Conservation (phyloP, 2,329 filamentous ascomycete species). For the Rosellinia necatrix region DNA sequence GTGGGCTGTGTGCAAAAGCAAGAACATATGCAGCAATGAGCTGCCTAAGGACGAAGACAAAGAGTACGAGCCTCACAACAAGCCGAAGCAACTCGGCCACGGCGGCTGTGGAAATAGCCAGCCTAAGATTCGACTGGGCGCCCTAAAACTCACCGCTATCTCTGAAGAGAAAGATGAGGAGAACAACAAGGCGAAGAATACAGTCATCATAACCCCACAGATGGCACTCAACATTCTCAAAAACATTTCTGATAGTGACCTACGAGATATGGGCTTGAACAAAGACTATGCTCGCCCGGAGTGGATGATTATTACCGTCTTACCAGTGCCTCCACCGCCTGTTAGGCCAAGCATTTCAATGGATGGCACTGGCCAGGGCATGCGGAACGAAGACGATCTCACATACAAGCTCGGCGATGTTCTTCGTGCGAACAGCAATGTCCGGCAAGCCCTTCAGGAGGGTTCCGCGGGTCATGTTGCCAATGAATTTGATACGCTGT, state of each 20-base stretch:
- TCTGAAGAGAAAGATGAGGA: slow-evolving; percentile 80
- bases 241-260: slow-evolving; percentile 79
- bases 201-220: slow-evolving; percentile 80
- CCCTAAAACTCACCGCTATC: slow-evolving; percentile 78
- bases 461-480: slow-evolving; percentile 91
- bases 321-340: slow-evolving; percentile 92
- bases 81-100: slow-evolving; percentile 65
- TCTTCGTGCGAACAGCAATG: slow-evolving; percentile 94
- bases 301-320: slow-evolving; percentile 96
- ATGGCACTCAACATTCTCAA: slow-evolving; percentile 86
- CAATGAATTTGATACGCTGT: slow-evolving; percentile 84
- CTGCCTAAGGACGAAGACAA: slow-evolving; percentile 71
- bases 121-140: slow-evolving; percentile 85
- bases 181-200: slow-evolving; percentile 73
- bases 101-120: slow-evolving; percentile 93
- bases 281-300: slow-evolving; percentile 94
- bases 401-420: slow-evolving; percentile 99
- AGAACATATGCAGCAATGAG: slow-evolving; percentile 82
- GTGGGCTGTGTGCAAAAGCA: slow-evolving; percentile 90
- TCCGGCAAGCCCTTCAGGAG: slow-evolving; percentile 86
- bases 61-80: slow-evolving; percentile 65
- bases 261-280: slow-evolving; percentile 87
- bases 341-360: slow-evolving; percentile 97
- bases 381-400: slow-evolving; percentile 97
- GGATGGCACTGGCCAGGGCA: slow-evolving; percentile 88